Conservation (phyloP, 2,329 filamentous ascomycete species). For the Coniella lustricola region DNA sequence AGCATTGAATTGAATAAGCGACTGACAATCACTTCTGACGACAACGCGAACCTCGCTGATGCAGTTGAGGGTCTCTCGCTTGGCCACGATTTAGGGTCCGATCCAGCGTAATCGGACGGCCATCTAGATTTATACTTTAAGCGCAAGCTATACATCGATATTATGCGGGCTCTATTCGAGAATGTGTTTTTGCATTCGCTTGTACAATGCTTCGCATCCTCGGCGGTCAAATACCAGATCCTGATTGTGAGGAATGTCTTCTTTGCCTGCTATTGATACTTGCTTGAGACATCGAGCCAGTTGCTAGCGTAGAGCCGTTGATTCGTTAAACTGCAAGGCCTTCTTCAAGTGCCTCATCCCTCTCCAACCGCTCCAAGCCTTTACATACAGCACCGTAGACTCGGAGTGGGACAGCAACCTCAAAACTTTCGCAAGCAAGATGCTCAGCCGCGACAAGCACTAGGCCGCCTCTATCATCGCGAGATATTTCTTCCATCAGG, state of each 20-base stretch:
- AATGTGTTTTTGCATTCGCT: too few relatives aligned
- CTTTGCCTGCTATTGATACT: neutral
- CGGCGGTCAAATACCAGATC: too few relatives aligned
- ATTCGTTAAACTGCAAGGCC: constrained; percentile 15
- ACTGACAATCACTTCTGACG: constrained; percentile 33
- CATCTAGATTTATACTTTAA: too few relatives aligned
- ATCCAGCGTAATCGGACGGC: too few relatives aligned
- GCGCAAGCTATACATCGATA: too few relatives aligned
- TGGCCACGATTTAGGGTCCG: constrained; percentile 56
- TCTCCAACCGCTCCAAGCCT: constrained; percentile 48
- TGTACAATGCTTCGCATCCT: too few relatives aligned
- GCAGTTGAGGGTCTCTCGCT: constrained; percentile 51
- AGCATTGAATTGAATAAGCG: constrained; percentile 49
- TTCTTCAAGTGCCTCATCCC: constrained; percentile 41
- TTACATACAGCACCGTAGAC: constrained; percentile 64
- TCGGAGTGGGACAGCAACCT: constrained; percentile 75
- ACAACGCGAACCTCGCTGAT: constrained; percentile 24
- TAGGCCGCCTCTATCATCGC: constrained; percentile 68
- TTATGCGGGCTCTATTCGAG: too few relatives aligned
- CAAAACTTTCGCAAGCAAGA: constrained; percentile 80
- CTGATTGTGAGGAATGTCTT: neutral
- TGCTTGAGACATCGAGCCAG: too few relatives aligned
- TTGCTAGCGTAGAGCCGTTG: neutral
- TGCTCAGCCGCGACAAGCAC: constrained; percentile 73
- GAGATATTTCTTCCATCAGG: constrained; percentile 71